Evolutionary conservation across 2,329 filamentous ascomycete genomes (phyloP).

Genomic region (Tricladium varicosporioides): DNA sequence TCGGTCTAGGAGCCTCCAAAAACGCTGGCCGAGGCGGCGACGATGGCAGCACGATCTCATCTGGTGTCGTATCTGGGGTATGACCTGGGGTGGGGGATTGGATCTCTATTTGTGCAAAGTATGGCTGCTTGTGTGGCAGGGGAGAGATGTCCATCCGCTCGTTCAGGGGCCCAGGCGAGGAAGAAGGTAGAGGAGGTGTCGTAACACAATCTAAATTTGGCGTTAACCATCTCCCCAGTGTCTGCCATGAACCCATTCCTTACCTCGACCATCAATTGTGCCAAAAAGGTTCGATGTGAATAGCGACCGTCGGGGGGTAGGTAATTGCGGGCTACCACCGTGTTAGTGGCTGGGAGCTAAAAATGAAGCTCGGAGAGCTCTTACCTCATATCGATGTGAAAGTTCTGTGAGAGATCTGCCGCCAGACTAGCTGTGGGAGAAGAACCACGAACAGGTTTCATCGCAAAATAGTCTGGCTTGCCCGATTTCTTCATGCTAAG

Average conservation of each 20-base stretch:
- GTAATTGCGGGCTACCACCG: conserved; percentile 67
- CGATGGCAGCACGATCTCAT: conserved; percentile 51
- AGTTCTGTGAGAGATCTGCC: conserved; percentile 94
- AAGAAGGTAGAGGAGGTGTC: conserved; percentile 81
- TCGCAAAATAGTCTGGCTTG: conserved; percentile 74
- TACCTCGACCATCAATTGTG: conserved; percentile 44
- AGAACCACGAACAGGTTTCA: conserved; percentile 75
- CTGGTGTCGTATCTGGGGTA: conserved; percentile 29
- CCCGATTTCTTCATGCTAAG: conserved; percentile 69
- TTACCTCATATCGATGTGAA: conserved; percentile 93
- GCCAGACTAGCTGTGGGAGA: conserved; percentile 90
- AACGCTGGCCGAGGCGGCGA: conserved; percentile 49
- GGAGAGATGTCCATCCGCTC: conserved; percentile 95
- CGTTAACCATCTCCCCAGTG: conserved; percentile 36
- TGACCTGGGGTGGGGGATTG: conserved; percentile 68
- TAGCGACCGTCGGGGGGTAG: conserved; percentile 79
- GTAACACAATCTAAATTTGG: conserved; percentile 65
- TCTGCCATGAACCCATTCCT: conserved; percentile 36
- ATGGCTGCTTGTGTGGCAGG: conserved; percentile 80
- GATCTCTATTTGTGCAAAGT: conserved; percentile 61
- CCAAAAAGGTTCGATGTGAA: conserved; percentile 72
- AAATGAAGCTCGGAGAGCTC: conserved; percentile 22
- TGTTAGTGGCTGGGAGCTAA: conserved; percentile 12
- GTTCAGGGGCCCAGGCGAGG: conserved; percentile 69
- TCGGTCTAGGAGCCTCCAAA: conserved; percentile 48